Evolutionary conservation across 805 yeast species (phyloP).

Genomic region (Ogataea sp.): DNA sequence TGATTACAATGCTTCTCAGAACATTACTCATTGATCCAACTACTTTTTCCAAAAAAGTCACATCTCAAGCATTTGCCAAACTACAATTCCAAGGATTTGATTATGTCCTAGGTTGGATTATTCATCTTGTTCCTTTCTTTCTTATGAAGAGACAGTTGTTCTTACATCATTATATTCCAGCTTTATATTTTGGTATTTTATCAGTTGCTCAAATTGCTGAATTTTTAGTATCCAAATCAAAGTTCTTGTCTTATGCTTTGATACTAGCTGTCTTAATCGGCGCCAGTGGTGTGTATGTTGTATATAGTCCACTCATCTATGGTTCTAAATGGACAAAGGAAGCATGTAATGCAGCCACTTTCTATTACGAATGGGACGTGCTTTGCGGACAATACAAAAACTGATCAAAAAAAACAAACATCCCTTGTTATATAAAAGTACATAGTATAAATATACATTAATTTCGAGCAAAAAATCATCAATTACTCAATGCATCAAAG

Average conservation of each 20-base stretch:
- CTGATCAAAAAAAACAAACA: background rate
- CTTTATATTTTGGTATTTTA: constrained; percentile 41
- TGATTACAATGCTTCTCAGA: background rate
- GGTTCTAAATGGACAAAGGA: constrained; percentile 38
- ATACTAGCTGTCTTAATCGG: constrained; percentile 14
- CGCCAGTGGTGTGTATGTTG: constrained; percentile 20
- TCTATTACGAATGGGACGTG: constrained; percentile 35
- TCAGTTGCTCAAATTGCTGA: constrained; percentile 37
- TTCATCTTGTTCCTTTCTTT: constrained; percentile 52
- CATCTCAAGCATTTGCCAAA: constrained; percentile 1
- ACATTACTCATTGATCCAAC: constrained; percentile 3
- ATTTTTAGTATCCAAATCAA: constrained; percentile 24
- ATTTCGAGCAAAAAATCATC: too few species aligned
- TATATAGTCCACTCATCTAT: constrained; percentile 35
- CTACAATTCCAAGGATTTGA: constrained; percentile 23
- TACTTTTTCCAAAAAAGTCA: constrained; percentile 13
- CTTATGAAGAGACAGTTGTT: constrained; percentile 30
- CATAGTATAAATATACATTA: background rate
- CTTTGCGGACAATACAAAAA: constrained; percentile 26
- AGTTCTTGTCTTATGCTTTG: constrained; percentile 19
- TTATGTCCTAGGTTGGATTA: constrained; percentile 45
- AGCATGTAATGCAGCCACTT: constrained; percentile 28
- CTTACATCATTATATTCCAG: constrained; percentile 40
- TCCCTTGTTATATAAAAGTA: background rate
- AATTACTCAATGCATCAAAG: too few species aligned